Percentiles rank a stretch among this genome's conserved stretches.
Conservation (phyloP, 192 early-diverging fungal genomes). For the Entomortierella parvispora region DNA sequence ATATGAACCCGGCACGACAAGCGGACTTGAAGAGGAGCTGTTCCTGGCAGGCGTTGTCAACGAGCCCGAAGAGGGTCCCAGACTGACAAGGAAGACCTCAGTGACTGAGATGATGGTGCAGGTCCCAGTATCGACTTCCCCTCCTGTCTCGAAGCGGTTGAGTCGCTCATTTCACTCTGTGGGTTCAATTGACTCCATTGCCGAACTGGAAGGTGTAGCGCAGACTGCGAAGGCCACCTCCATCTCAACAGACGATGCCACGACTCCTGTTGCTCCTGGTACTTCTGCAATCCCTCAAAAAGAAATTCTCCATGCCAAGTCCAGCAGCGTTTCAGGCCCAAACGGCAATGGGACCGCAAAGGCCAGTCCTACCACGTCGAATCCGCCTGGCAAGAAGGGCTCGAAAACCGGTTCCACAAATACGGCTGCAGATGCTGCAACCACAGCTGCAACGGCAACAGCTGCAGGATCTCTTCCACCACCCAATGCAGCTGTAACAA, state of each 20-base stretch:
- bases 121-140: not conserved
- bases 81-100: conserved; percentile 27
- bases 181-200: conserved; percentile 15
- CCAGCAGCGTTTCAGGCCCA: no score
- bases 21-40: not conserved
- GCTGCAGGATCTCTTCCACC: no score
- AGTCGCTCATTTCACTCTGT: conserved; percentile 8
- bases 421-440: not conserved
- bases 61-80: conserved; percentile 26
- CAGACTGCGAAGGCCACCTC: not conserved
- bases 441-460: conserved; percentile 4
- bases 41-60: conserved; percentile 22
- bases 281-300: no score
- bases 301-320: no score
- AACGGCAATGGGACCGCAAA: no score
- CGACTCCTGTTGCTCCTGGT: conserved; percentile 1
- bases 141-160: not conserved
- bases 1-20: conserved; percentile 5
- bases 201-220: not conserved
- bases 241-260: not conserved
- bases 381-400: not conserved
- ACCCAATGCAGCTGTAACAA: no score
- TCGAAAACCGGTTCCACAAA: not conserved
- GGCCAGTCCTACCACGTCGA: not conserved
- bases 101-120: conserved; percentile 49